These are phyloP conservation scores for Carex littledalei DNA, from an alignment of 176 grass and related monocot species.

Conservation along the genomic window DNA sequence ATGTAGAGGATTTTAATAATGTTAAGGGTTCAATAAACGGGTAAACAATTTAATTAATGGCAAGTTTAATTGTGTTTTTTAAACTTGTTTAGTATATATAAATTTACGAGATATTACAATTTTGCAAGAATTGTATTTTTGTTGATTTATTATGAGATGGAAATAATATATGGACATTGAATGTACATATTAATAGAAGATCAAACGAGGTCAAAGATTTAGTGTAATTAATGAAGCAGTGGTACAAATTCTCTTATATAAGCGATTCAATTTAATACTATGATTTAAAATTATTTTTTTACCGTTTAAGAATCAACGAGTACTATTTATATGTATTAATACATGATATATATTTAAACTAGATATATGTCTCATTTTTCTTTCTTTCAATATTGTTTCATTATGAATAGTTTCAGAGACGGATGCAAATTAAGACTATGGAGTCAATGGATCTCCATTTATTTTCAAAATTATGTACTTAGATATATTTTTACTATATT, in stretches of 20 bases:
- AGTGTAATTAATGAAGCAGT: not conserved
- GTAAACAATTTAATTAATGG: too few species aligned
- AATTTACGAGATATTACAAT: not conserved
- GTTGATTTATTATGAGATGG: not conserved
- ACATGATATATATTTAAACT: not conserved
- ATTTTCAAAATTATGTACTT: too few species aligned
- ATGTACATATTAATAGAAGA: not conserved
- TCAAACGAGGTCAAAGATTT: not conserved
- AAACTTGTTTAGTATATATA: not conserved
- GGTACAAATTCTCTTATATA: not conserved
- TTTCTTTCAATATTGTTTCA: too few species aligned
- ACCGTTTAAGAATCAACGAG: not conserved
- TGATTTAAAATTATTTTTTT: not conserved
- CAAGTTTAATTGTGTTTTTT: too few species aligned
- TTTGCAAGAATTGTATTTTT: too few species aligned
- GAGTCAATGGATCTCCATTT: too few species aligned
- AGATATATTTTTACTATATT: too few species aligned
- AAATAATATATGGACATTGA: not conserved
- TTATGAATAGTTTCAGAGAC: too few species aligned
- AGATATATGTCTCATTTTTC: too few species aligned
- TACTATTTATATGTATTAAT: not conserved
- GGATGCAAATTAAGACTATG: too few species aligned
- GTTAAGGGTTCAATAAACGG: too few species aligned
- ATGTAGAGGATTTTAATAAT: too few species aligned
- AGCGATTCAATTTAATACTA: not conserved